A percentile compares a stretch with the other conserved stretches of the same genome.
Conservation (phyloP, 1,284 basidiomycete species). For the Rhodotorula sp. region DNA sequence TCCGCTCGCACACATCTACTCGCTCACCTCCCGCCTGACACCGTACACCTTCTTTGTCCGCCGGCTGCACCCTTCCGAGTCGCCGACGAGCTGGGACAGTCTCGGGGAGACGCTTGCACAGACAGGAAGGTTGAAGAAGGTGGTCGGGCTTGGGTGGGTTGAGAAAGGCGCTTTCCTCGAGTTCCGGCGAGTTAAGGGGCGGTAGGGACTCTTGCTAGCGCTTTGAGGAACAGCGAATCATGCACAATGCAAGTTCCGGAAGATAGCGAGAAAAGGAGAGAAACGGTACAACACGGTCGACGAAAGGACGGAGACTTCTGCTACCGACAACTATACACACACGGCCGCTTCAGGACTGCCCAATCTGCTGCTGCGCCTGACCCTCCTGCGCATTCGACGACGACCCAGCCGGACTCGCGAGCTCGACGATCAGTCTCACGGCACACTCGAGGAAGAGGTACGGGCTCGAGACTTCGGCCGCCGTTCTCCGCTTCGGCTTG, state of each 20-base stretch:
- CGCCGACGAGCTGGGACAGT: slow-evolving; percentile 11
- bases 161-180: slow-evolving; percentile 31
- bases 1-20: slow-evolving; percentile 21
- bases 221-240: too few relatives aligned
- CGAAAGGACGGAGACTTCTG: too few relatives aligned
- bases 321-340: too few relatives aligned
- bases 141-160: slow-evolving; percentile 24
- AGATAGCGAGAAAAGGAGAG: too few relatives aligned
- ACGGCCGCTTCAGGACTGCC: too few relatives aligned
- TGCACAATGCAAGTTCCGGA: too few relatives aligned
- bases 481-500: slow-evolving; percentile 25
- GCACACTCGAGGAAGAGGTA: slow-evolving; percentile 98
- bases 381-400: neutral
- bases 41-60: slow-evolving; percentile 23
- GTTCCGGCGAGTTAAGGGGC: slow-evolving; percentile 11
- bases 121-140: slow-evolving; percentile 22
- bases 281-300: too few relatives aligned
- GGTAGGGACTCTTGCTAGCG: neutral
- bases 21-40: slow-evolving; percentile 15
- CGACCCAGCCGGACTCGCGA: slow-evolving; percentile 44
- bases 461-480: slow-evolving; percentile 65
- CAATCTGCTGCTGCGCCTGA: too few relatives aligned
- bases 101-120: slow-evolving; percentile 23
- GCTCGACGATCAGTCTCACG: slow-evolving; percentile 59
- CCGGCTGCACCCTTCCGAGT: slow-evolving; percentile 19